Conservation (phyloP, 495 filamentous ascomycete genomes). For the Trichocladium antarcticum region DNA sequence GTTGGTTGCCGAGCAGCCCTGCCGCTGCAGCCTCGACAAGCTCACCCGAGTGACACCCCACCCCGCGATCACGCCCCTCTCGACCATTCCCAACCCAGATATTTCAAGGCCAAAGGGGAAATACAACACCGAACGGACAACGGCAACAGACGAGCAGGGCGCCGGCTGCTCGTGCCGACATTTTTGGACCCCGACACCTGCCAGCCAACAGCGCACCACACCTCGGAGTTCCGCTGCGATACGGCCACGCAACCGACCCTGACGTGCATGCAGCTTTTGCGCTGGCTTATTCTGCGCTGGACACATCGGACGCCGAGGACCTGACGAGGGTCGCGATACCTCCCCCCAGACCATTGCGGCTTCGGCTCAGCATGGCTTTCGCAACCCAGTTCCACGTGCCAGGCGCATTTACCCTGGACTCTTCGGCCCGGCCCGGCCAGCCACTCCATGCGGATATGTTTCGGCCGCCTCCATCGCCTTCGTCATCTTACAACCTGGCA, state of each 20-base stretch:
- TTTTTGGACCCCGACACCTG: not conserved
- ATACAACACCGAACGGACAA: not conserved
- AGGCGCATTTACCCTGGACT: conserved; percentile 41
- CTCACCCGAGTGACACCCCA: conserved; percentile 2
- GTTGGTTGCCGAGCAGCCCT: conserved; percentile 7
- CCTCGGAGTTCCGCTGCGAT: not conserved
- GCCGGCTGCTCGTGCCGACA: too few relatives aligned
- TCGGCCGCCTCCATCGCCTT: conserved; percentile 52
- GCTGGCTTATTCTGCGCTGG: not conserved
- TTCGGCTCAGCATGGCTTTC: conserved; percentile 32
- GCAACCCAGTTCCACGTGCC: conserved; percentile 38
- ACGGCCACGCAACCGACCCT: not conserved
- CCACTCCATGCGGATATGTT: conserved; percentile 48
- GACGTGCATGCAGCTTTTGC: not conserved
- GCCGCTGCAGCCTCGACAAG: conserved; percentile 3
- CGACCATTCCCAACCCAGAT: not conserved
- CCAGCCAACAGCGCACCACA: not conserved
- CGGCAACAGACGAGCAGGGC: not conserved
- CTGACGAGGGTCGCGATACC: not conserved
- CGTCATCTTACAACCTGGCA: conserved; percentile 47
- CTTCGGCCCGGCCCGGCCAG: conserved; percentile 29
- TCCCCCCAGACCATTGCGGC: not conserved
- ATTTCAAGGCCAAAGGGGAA: not conserved
- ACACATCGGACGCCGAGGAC: not conserved
- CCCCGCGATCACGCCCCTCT: conserved; percentile 6